These are phyloP conservation scores for Prunus fruticosa DNA, from an alignment of 306 rosid species.

Conservation along the genomic window DNA sequence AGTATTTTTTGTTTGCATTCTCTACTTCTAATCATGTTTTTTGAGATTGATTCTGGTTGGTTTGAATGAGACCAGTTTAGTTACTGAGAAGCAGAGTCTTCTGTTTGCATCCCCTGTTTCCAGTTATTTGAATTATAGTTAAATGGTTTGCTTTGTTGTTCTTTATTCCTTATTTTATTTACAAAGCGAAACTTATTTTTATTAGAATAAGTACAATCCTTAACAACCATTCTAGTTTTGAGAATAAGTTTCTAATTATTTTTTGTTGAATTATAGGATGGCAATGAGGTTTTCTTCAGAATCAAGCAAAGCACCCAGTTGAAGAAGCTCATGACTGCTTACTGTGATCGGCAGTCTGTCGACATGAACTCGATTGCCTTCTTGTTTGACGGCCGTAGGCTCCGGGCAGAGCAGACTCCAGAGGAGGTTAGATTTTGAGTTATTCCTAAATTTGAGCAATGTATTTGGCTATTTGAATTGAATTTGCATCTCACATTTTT, in stretches of 20 bases:
- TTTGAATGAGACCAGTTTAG: no score
- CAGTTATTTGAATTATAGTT: no score
- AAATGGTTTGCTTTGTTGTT: no score
- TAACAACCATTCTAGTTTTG: neutral
- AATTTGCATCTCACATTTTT: neutral
- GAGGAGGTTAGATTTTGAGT: constrained; percentile 41
- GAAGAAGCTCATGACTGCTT: constrained; percentile 60
- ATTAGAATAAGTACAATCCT: no score
- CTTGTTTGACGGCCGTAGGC: constrained; percentile 67
- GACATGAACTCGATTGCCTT: constrained; percentile 63
- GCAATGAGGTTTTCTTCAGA: constrained; percentile 53
- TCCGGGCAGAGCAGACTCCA: constrained; percentile 62
- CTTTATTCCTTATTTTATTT: no score
- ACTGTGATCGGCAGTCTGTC: constrained; percentile 55
- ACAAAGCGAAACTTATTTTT: no score
- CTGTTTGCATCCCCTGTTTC: no score
- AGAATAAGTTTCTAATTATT: neutral
- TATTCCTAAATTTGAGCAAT: neutral
- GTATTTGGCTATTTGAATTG: neutral
- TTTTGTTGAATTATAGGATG: constrained; percentile 40
- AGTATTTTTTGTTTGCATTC: neutral
- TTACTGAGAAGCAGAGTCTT: no score
- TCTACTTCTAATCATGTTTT: no score
- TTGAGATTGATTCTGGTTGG: no score
- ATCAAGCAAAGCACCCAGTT: constrained; percentile 56